Evolutionary conservation across 306 rosid genomes (phyloP).

Genomic region (Quercus agrifolia): DNA sequence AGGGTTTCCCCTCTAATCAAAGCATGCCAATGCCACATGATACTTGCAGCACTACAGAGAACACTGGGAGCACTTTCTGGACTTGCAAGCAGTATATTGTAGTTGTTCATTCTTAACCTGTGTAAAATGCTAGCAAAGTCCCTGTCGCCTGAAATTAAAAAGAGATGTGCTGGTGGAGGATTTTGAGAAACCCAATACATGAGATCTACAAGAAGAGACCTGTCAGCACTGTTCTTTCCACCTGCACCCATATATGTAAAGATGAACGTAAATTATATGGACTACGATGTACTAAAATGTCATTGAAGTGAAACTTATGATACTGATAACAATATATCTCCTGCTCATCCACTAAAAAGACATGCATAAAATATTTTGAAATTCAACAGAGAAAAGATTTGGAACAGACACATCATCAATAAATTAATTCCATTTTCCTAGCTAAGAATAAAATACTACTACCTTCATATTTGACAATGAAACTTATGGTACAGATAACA

Average conservation of each 20-base stretch:
- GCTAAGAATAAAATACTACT: neutral
- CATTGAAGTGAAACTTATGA: neutral
- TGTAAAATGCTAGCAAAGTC: constrained; percentile 73
- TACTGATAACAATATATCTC: neutral
- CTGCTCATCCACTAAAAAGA: neutral
- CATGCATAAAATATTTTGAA: neutral
- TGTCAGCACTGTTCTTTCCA: constrained; percentile 79
- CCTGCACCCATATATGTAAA: constrained; percentile 46
- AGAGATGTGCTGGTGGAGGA: constrained; percentile 96
- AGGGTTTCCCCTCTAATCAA: constrained; percentile 66
- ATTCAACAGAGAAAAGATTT: neutral
- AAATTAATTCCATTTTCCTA: neutral
- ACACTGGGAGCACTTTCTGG: constrained; percentile 45
- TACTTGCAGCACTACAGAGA: constrained; percentile 85
- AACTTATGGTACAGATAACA: neutral
- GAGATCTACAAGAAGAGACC: constrained; percentile 76
- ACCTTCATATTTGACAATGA: neutral
- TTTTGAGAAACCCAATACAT: constrained; percentile 89
- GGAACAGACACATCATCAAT: neutral
- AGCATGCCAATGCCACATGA: constrained; percentile 84
- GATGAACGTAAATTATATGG: neutral
- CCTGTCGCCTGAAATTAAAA: constrained; percentile 74
- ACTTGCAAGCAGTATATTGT: constrained; percentile 79
- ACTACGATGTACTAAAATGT: neutral
- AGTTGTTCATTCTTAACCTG: constrained; percentile 80